Conservation (phyloP, 768 basidiomycete genomes). For the Megacollybia marginata region DNA sequence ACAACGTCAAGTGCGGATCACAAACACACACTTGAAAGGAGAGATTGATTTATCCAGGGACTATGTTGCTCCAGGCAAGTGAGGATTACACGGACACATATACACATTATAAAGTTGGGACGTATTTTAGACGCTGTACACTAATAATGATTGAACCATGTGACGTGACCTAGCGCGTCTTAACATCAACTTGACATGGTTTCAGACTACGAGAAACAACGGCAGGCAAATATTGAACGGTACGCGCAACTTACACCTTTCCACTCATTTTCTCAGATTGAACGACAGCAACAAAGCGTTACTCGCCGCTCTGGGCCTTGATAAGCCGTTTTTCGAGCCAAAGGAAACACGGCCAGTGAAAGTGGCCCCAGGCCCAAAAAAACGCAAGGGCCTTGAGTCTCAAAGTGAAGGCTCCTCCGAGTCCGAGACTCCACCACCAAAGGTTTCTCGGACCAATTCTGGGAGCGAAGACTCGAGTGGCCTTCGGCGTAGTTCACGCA, state of each 20-base stretch:
- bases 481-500: slow-evolving; percentile 62
- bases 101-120: too few species aligned
- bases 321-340: slow-evolving; percentile 40
- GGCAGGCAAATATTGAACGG: slow-evolving; percentile 26
- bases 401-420: slow-evolving; percentile 12
- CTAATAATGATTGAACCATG: too few species aligned
- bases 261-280: not conserved
- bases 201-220: slow-evolving; percentile 27
- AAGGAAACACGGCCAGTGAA: slow-evolving; percentile 29
- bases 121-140: too few species aligned
- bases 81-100: too few species aligned
- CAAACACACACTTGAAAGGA: slow-evolving; percentile 82
- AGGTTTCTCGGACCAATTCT: slow-evolving; percentile 11
- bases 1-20: slow-evolving; percentile 75
- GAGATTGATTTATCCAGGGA: slow-evolving; percentile 82
- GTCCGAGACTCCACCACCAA: slow-evolving; percentile 25
- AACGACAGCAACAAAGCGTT: slow-evolving; percentile 31
- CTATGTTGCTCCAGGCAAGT: slow-evolving; percentile 23
- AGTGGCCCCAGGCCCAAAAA: slow-evolving; percentile 1
- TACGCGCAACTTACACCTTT: not conserved
- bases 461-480: slow-evolving; percentile 15
- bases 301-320: slow-evolving; percentile 35
- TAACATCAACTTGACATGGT: slow-evolving; percentile 15
- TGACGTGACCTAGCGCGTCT: too few species aligned
- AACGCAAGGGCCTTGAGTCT: slow-evolving; percentile 28